Evolutionary conservation across 2,329 filamentous ascomycete species (phyloP), one percentile per base, ranked within the genome.

Genomic region (Apiospora phragmitis): DNA sequence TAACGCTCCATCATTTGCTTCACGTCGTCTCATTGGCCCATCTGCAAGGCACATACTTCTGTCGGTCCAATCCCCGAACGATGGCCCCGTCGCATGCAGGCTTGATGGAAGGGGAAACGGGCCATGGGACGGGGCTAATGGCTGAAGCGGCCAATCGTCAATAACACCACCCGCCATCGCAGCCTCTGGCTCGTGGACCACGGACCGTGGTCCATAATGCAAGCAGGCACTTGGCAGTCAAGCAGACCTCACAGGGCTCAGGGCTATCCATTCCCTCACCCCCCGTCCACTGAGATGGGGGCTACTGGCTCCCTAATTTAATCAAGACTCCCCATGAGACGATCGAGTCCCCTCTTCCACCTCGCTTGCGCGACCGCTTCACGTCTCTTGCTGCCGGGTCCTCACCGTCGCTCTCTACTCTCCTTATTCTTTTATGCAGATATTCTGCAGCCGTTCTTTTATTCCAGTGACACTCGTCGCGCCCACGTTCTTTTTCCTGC

Each of bases 321-420:
- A 38, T 21, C 32, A 38, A n/a, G 32, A 62, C 29, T 32, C 32
- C 55, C 55, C 55, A 62, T 62, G 55, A 62, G 55, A 38, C 55
- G 55, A 62, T 62, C 55, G 55, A n/a, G 29, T 62, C 55, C 55
- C 32, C 55, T 62, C 32, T 62, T n/a, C 32, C 55, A 62, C 55
- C 29, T 62, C 35, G 32, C 55, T 38, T 62, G 55, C 55, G 65
- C 42, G 65, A 67, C 65, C 65, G 65, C 65, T 67, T 47, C 65
- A 35, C 42, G 65, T 35, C 45, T 47, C 42, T 67, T 67, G 65
- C 65, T 67, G 65, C 45, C 21, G 41, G 21, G 26, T 47, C 45
- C 45, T 67, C 45, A 47, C 65, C 65, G 42, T 47, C 26, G 42
- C 42, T 67, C 65, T 62, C 55, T 62, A 47, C 65, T 67, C 65